Evolutionary conservation across 163 green algal species (phyloP), one percentile per base, ranked within the genome.

Genomic region (Scenedesmus sp.): DNA sequence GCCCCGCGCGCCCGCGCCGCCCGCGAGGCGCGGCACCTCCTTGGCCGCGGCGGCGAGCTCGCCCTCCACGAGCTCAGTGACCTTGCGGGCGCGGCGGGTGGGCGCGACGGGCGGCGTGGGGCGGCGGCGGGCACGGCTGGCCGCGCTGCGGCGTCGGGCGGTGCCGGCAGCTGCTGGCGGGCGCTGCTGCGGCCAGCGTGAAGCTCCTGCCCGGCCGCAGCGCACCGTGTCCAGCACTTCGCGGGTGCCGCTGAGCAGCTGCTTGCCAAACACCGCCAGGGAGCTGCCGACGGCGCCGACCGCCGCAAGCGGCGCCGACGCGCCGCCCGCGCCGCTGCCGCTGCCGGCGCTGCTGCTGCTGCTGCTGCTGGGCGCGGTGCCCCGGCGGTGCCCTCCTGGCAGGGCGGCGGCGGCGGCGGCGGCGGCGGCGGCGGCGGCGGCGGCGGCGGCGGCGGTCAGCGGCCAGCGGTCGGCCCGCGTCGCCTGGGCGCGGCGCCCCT

Each of bases 171-270:
- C n/a, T n/a, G n/a, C n/a, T n/a, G n/a, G n/a, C n/a, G n/a, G n/a
- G n/a, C n/a, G n/a, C 14, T 17, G 18, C 60, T 34, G 60, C 33
- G 45, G 34, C 31, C 31, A 47, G 60, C 14, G 20, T 6, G 22
- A 29, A 51, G 2, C 15, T 17, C 3, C n/a, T 34, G 24, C 56
- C 5, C 24, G 28, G n/a, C 60, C 15, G 18, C 42, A 18, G 24
- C 84, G 20, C 62, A 89, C 85, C 75, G 84, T 77, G 1, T 87
- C 82, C 20, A 89, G 69, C 0, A 89, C 63, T 62, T 89, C 85
- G 50, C 82, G 83, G 39, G 82, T 87, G 67, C 85, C 85, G 31
- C 66, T 54, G 20, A 89, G 65, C 3, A 89, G 72, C 24, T 62
- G 81, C 70, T 85, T 77, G n/a, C 85, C 78, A 54, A 89, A 78